Evolutionary conservation across 2,329 filamentous ascomycete species (phyloP), one percentile per base, ranked within the genome.

Genomic region (Dactylonectria macrodidyma): DNA sequence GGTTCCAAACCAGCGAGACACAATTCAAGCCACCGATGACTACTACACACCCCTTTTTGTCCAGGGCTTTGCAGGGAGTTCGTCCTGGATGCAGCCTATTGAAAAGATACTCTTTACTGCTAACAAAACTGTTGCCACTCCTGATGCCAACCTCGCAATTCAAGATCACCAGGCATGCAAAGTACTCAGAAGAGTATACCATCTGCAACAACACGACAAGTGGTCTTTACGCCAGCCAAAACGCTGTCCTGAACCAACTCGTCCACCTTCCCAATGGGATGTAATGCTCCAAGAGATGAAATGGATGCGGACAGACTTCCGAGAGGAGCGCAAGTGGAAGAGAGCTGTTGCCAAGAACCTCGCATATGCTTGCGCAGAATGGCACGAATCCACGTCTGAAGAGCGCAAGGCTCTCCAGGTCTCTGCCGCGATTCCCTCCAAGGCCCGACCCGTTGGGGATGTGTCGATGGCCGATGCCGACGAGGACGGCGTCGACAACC

Each of bases 301-400:
- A 80, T 98, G 95, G 95, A 97, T 99, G 94, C 90, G 95, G 58
- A 98, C 95, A 2, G 96, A 99, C 81, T 98, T 98, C 77, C 89
- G 93, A 59, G 94, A 98, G 81, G 96, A 98, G 80, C 87, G 94
- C 47, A 97, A 97, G 79, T 97, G 95, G 95, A 98, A 98, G 82
- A 91, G 90, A 77, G 89, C 92, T 2, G 88, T 92, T 41, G 95
- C 95, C 5, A 92, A 91, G 66, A 94, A 91, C 65, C 85, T 97
- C 67, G 96, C 95, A 1, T 86, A 91, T 75, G 93, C 92, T 75
- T 98, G 95, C 80, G 93, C 92, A 0, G 91, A 95, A 73, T 99
- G 94, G 89, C 88, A 94, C 44, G 86, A 88, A 24, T 88, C 92
- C 44, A 86, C 85, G 41, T 81, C 85, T 5, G 90, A 92, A 71